Base-by-base conservation (phyloP, 768 basidiomycete genomes). In the Collybia nuda region DNA sequence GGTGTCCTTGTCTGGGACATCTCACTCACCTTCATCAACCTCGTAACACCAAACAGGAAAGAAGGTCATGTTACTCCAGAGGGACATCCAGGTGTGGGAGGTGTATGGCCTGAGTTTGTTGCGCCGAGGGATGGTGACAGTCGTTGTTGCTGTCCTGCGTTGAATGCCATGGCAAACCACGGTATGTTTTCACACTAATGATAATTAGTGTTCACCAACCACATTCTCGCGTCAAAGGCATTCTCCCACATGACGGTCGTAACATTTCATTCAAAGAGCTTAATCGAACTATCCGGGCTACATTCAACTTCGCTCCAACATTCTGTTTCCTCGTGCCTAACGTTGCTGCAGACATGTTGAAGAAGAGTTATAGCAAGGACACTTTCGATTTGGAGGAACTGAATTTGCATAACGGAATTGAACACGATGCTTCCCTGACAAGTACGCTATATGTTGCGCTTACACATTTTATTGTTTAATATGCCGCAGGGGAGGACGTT, bases 151-250 rank as follows among this genome's bases (percentile, higher is more conserved):
- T 91, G 89, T 55, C 89, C 89, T 1, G 88, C 79, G 11, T 63
- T 92, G 51, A 92, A 93, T 56, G 85, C 87, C 0, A 72, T 93
- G 80, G 88, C 90, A 6, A 92, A 92, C 62, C 90, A 92, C 53
- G 90, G 90, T 90, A 35, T 26, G 69, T 52, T 6, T 5, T 5
- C 22, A 38, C 70, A 73, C 72, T 39, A 69, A 69, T 75, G 5
- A 12, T 12, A 18, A 38, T 22, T 29, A 1, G 37, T 47, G 12
- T 22, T 18, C 8, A n/a, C 14, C 2, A 18, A 26, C 32, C n/a
- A 19, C 48, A 11, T 35, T 22, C 21, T 71, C 70, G 69, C 12
- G 44, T 3, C 5, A 40, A 15, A 72, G 90, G 90, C n/a, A 81
- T 82, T 37, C 67, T 82, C 5, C 78, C 90, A 0, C 85, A 71